Percentiles rank a stretch among this genome's conserved stretches.
Evolutionary conservation across 2,329 filamentous ascomycete genomes (phyloP).

Genomic region (Bipolaris sorokiniana): DNA sequence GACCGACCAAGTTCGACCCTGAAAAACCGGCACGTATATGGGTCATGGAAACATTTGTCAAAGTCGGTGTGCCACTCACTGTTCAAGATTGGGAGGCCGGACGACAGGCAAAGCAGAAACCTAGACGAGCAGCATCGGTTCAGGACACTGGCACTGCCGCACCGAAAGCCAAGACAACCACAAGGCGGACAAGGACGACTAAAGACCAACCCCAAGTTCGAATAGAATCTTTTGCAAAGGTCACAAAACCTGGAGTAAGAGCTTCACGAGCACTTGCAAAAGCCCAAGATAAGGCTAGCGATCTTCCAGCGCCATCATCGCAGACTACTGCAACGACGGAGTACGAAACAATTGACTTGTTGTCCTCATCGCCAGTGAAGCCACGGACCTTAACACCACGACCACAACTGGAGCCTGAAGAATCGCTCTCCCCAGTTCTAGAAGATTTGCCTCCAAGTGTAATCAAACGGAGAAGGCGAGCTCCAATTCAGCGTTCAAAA

Average conservation of each 20-base stretch:
- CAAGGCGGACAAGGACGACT: conserved; percentile 31
- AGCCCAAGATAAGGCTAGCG: conserved; percentile 16
- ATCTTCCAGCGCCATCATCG: neutral
- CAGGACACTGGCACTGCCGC: conserved; percentile 29
- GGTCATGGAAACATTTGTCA: conserved; percentile 70
- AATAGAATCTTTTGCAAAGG: conserved; percentile 42
- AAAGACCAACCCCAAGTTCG: conserved; percentile 27
- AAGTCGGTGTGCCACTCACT: conserved; percentile 67
- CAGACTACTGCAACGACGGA: conserved; percentile 5
- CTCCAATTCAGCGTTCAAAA: conserved; percentile 44
- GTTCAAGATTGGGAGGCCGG: conserved; percentile 68
- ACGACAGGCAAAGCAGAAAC: conserved; percentile 29
- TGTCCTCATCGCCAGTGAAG: conserved; percentile 39
- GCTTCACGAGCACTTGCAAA: conserved; percentile 29
- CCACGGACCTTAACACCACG: neutral
- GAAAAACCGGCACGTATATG: conserved; percentile 69
- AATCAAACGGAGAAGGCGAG: conserved; percentile 38
- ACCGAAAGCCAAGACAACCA: conserved; percentile 28
- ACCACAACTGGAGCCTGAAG: conserved; percentile 15
- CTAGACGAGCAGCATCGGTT: conserved; percentile 29
- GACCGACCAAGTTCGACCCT: conserved; percentile 65
- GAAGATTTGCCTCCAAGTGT: conserved; percentile 38
- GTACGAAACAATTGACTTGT: conserved; percentile 31
- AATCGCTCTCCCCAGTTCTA: conserved; percentile 26
- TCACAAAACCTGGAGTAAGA: conserved; percentile 44